Evolutionary conservation across 768 basidiomycete species (phyloP).

Genomic region (Boletus patriciae): DNA sequence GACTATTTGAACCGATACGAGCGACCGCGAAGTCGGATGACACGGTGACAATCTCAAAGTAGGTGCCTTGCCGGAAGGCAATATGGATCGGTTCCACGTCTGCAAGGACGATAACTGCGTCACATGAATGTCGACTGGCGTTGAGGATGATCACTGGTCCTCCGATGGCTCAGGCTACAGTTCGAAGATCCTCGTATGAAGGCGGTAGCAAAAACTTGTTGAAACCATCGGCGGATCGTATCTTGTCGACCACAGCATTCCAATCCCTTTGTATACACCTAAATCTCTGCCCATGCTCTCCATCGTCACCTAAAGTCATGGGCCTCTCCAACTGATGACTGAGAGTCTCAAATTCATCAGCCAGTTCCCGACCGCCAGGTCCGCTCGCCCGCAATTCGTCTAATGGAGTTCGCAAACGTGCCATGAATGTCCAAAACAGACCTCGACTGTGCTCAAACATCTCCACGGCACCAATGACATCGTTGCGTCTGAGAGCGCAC

Average conservation of each 20-base stretch:
- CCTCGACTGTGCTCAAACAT: slow-evolving; percentile 35
- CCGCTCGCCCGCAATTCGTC: slow-evolving; percentile 22
- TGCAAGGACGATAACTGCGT: slow-evolving; percentile 20
- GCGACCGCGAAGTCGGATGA: slow-evolving; percentile 2
- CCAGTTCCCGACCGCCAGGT: slow-evolving; percentile 9
- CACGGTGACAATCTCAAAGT: slow-evolving; percentile 1
- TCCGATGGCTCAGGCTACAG: slow-evolving; percentile 15
- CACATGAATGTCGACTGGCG: slow-evolving; percentile 21
- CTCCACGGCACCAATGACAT: slow-evolving; percentile 32
- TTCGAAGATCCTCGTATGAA: slow-evolving; percentile 20
- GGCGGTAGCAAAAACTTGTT: slow-evolving; percentile 20
- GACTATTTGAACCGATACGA: not conserved
- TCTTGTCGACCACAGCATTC: slow-evolving; percentile 24
- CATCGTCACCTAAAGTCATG: slow-evolving; percentile 2
- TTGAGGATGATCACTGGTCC: slow-evolving; percentile 39
- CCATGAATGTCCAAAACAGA: slow-evolving; percentile 27
- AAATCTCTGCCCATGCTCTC: slow-evolving; percentile 15
- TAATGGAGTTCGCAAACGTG: slow-evolving; percentile 25
- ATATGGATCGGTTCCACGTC: slow-evolving; percentile 11
- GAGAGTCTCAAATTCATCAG: slow-evolving; percentile 19
- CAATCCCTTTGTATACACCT: slow-evolving; percentile 26
- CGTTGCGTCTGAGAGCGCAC: slow-evolving; percentile 21
- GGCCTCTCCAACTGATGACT: slow-evolving; percentile 23
- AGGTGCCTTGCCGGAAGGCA: slow-evolving; percentile 9
- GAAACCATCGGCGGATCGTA: slow-evolving; percentile 29